phyloP scores from a whole-genome alignment of 345 rosid species.

The Passiflora organensis region DNA sequence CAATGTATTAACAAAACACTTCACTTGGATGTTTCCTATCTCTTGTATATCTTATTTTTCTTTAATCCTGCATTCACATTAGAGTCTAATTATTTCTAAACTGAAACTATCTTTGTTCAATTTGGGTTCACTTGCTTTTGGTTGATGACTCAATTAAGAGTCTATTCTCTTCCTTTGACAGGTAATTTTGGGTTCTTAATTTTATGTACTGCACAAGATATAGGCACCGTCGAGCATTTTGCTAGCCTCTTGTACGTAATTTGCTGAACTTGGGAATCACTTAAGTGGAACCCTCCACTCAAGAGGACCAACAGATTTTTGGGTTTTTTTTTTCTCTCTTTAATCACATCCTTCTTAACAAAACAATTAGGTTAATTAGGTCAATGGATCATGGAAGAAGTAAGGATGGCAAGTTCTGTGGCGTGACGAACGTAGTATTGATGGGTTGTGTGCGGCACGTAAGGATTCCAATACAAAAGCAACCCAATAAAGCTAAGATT shows the following conservation, averaged over 20 bases:
- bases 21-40: not conserved
- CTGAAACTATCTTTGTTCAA: not conserved
- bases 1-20: not conserved
- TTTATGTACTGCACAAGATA: no score
- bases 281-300: no score
- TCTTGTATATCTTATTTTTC: not conserved
- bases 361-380: not conserved
- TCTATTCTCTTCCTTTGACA: no score
- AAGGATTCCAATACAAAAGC: not conserved
- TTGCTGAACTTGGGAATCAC: no score
- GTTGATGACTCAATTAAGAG: no score
- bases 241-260: no score
- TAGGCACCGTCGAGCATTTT: no score
- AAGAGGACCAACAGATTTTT: no score
- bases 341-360: not conserved
- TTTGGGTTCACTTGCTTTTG: no score
- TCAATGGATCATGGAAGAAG: constrained; percentile 18
- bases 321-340: not conserved
- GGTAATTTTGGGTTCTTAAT: no score
- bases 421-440: constrained; percentile 15
- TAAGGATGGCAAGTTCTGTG: constrained; percentile 28
- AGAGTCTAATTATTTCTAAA: no score
- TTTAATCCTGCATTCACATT: not conserved
- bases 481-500: constrained; percentile 5
- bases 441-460: constrained; percentile 32